Evolutionary conservation across 2,329 filamentous ascomycete species (phyloP).

Genomic region (Rachicladosporium sp.): DNA sequence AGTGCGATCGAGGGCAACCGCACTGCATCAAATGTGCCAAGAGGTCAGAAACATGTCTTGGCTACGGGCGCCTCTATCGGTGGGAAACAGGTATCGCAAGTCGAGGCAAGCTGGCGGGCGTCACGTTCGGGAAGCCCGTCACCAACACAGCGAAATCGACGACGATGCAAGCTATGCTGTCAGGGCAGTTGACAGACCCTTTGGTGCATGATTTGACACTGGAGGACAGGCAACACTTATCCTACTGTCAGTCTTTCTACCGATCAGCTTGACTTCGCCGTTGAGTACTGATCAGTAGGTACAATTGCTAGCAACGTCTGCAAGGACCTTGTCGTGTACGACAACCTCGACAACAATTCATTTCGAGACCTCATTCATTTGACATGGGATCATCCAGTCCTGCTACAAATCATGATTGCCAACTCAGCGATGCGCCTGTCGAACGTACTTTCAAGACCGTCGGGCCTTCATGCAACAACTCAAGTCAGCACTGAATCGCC

Average conservation of each 20-base stretch:
- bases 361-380: conserved; percentile 37
- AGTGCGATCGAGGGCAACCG: conserved; percentile 50
- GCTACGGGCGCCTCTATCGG: conserved; percentile 48
- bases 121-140: conserved; percentile 32
- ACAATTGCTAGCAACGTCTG: conserved; percentile 34
- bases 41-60: conserved; percentile 46
- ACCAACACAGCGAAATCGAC: background rate
- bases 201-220: conserved; percentile 1
- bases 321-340: conserved; percentile 41
- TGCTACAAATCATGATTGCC: conserved; percentile 36
- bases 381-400: conserved; percentile 31
- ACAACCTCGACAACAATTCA: conserved; percentile 34
- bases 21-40: conserved; percentile 47
- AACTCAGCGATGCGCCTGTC: conserved; percentile 37
- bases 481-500: too few species aligned
- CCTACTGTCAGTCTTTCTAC: conserved; percentile 1
- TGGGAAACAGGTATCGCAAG: conserved; percentile 45
- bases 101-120: conserved; percentile 43
- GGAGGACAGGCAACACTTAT: background rate
- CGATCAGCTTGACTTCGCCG: background rate
- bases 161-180: background rate
- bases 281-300: conserved; percentile 11
- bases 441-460: conserved; percentile 15
- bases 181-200: conserved; percentile 1
- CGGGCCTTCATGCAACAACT: too few species aligned